Conservation (phyloP, 352 stramenopile species). For the Pythium dissotocum region DNA sequence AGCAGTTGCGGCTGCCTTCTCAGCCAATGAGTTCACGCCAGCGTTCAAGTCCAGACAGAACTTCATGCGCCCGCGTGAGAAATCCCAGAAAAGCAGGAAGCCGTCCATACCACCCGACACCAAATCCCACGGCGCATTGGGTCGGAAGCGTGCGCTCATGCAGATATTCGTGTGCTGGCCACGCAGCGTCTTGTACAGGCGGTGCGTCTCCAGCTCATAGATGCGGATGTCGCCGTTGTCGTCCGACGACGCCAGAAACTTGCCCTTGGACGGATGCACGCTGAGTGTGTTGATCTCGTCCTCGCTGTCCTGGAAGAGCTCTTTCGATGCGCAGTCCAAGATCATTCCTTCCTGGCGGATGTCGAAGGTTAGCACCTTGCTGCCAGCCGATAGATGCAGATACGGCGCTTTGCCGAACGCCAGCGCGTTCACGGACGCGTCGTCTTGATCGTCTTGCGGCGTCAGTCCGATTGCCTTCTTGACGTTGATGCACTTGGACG, state of each 20-base stretch:
- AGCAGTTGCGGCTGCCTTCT: neutral
- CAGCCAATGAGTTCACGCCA: slow-evolving; percentile 37
- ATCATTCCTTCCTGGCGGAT: slow-evolving; percentile 59
- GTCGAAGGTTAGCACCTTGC: slow-evolving; percentile 72
- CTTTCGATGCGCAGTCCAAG: slow-evolving; percentile 49
- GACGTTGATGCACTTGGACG: slow-evolving; percentile 66
- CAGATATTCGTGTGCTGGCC: slow-evolving; percentile 74
- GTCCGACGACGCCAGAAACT: slow-evolving; percentile 64
- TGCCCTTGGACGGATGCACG: slow-evolving; percentile 50
- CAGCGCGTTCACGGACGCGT: slow-evolving; percentile 61
- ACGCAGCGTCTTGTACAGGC: slow-evolving; percentile 64
- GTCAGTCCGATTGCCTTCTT: slow-evolving; percentile 47
- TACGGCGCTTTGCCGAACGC: slow-evolving; percentile 46
- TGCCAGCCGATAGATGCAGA: slow-evolving; percentile 59
- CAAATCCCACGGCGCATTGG: slow-evolving; percentile 71
- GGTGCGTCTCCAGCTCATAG: slow-evolving; percentile 57
- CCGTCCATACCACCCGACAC: slow-evolving; percentile 74
- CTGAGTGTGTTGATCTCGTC: slow-evolving; percentile 73
- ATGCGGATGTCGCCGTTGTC: slow-evolving; percentile 72
- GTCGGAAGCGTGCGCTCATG: slow-evolving; percentile 64
- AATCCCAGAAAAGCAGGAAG: slow-evolving; percentile 75
- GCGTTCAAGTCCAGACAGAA: slow-evolving; percentile 70
- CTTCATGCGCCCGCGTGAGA: slow-evolving; percentile 66
- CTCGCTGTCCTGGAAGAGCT: slow-evolving; percentile 60
- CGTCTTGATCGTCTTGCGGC: slow-evolving; percentile 34